These are phyloP conservation scores for Fusarium veterinarium DNA, from an alignment of 2,329 filamentous ascomycete species.

Conservation along the genomic window DNA sequence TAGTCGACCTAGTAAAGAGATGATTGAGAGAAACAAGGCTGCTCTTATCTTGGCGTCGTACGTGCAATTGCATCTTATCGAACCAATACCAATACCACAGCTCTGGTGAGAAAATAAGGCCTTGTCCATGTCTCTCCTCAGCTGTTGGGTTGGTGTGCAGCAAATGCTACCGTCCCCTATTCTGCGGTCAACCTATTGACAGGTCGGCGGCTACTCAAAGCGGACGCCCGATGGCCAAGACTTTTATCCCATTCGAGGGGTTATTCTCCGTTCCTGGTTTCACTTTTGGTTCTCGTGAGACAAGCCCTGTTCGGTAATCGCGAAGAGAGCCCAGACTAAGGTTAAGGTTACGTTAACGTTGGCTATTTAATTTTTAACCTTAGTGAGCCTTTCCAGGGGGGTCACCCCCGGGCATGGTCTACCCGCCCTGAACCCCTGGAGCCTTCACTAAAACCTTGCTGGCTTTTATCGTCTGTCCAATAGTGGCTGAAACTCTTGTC, in stretches of 20 bases:
- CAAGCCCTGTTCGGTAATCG: conserved; percentile 28
- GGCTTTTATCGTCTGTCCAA: neutral
- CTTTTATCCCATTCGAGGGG: conserved; percentile 21
- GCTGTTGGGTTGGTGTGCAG: neutral
- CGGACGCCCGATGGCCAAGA: neutral
- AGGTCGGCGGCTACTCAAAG: conserved; percentile 7
- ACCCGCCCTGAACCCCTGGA: conserved; percentile 2
- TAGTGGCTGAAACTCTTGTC: neutral
- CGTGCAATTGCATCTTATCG: conserved; percentile 2
- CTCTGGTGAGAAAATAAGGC: neutral
- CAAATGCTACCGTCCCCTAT: conserved; percentile 16
- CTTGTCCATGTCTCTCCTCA: neutral
- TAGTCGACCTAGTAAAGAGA: neutral
- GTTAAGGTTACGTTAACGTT: conserved; percentile 12
- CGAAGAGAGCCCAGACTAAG: conserved; percentile 4
- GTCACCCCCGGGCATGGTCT: neutral
- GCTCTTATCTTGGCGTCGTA: conserved; percentile 23
- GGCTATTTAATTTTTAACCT: conserved; percentile 12
- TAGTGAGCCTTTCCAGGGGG: neutral
- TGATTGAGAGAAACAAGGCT: neutral
- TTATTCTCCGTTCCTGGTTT: conserved; percentile 25
- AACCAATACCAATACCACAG: neutral
- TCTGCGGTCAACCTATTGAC: neutral
- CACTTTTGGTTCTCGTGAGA: conserved; percentile 18
- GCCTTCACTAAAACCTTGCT: neutral